Base-by-base conservation (phyloP, 2,329 filamentous ascomycete species). In the Sporothrix sp. region DNA sequence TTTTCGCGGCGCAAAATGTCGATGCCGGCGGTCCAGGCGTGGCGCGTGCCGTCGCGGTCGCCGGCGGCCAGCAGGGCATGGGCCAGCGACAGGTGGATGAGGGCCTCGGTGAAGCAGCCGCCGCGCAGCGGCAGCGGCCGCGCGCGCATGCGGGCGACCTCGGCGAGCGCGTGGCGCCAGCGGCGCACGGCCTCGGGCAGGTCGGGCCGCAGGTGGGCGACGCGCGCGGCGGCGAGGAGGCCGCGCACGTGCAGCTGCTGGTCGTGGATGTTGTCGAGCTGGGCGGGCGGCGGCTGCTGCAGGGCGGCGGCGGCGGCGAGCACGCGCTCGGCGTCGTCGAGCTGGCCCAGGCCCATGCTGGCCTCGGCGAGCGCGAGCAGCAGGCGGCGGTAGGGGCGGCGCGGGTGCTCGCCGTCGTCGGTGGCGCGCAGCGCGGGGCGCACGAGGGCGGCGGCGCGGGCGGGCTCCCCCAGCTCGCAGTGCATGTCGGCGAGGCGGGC, bases 171-270 rank as follows among this genome's bases (percentile, higher is more conserved):
- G 6, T 58, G 48, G 0, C 42, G 38, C 7, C 53, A 58, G 0
- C 49, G 39, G 0, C 52, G 37, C 13, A 49, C 21, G 9, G 37
- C 47, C n/a, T 49, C 47, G 28, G 38, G n/a, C n/a, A 18, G 25
- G 36, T 39, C 37, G 32, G 28, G 33, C 1, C 51, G 43, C 5
- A 58, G 50, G 14, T 65, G 63, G 0, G 54, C 48, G 0, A 58
- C 54, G 0, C 64, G 61, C 1, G 64, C 62, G 2, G 46, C 52
- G 3, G 59, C 53, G 14, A 66, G 52, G 0, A 65, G 9, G 0
- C 59, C 55, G 0, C 64, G 62, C 49, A 66, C 63, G 2, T 61
- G 60, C 0, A 66, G 52, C 4, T 63, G 56, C 36, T 66, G 61
- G 3, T 66, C 63, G 13, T 64, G 59, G 0, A 66, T 45, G 7